These are phyloP conservation scores for Auricularia sp. DNA, from an alignment of 768 basidiomycete genomes.

Conservation along the genomic window DNA sequence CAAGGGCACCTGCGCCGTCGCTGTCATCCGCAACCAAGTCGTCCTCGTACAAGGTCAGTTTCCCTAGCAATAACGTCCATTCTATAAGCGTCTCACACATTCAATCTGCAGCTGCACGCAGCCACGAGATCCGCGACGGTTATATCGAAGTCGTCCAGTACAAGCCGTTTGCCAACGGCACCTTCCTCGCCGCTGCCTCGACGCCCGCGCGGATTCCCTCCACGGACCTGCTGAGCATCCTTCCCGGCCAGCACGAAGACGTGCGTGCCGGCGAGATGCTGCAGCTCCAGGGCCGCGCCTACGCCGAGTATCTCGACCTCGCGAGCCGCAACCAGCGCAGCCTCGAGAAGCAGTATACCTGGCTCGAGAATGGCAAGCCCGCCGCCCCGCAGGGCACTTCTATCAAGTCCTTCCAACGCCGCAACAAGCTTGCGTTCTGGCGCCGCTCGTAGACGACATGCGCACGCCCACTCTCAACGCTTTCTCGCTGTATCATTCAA, in stretches of 20 bases:
- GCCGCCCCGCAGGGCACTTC: neutral
- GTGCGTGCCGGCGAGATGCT: slow-evolving; percentile 40
- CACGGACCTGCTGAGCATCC: slow-evolving; percentile 49
- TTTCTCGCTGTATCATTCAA: neutral
- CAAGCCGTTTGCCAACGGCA: slow-evolving; percentile 50
- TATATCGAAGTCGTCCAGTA: slow-evolving; percentile 61
- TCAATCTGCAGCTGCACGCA: slow-evolving; percentile 37
- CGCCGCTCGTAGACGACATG: neutral
- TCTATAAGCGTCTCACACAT: slow-evolving; percentile 7
- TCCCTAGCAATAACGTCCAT: neutral
- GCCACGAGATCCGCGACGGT: slow-evolving; percentile 44
- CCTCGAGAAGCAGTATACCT: slow-evolving; percentile 50
- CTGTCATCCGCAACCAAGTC: slow-evolving; percentile 57
- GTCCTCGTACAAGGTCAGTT: slow-evolving; percentile 55
- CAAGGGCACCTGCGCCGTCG: slow-evolving; percentile 54
- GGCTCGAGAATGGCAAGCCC: slow-evolving; percentile 27
- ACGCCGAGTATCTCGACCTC: slow-evolving; percentile 46
- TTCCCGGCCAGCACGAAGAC: slow-evolving; percentile 31
- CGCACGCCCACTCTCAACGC: neutral
- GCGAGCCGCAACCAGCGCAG: slow-evolving; percentile 42
- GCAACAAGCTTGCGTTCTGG: neutral
- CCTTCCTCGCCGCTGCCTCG: slow-evolving; percentile 52
- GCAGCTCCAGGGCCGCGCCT: slow-evolving; percentile 52
- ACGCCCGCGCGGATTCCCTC: slow-evolving; percentile 54
- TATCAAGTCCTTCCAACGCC: neutral